phyloP scores from a whole-genome alignment of 1,139 yeast genomes.

The Pichia sp. region DNA sequence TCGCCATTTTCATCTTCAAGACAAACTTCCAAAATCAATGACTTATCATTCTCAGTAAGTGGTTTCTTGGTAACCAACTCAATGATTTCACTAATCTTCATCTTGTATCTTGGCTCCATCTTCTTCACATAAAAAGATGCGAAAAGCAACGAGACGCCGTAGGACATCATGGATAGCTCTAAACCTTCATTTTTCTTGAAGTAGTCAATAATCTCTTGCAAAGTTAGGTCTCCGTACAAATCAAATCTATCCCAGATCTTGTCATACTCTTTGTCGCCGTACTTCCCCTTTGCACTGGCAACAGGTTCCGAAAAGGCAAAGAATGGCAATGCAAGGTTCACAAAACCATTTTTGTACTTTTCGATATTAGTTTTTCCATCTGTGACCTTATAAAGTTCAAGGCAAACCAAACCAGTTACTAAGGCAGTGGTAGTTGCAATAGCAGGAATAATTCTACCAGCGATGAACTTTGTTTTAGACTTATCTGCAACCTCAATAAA shows the following conservation, averaged over 20 bases:
- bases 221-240: slow-evolving; percentile 70
- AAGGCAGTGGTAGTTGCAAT: slow-evolving; percentile 97
- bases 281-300: slow-evolving; percentile 74
- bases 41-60: slow-evolving; percentile 66
- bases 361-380: slow-evolving; percentile 72
- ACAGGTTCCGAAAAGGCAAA: slow-evolving; percentile 96
- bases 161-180: slow-evolving; percentile 85
- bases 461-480: slow-evolving; percentile 74
- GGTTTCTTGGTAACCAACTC: slow-evolving; percentile 82
- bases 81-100: slow-evolving; percentile 70
- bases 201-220: slow-evolving; percentile 68
- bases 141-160: slow-evolving; percentile 82
- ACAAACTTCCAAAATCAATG: slow-evolving; percentile 82
- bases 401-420: slow-evolving; percentile 90
- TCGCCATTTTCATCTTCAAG: slow-evolving; percentile 91
- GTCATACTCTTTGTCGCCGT: slow-evolving; percentile 77
- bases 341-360: slow-evolving; percentile 88
- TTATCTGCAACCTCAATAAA: slow-evolving; percentile 76
- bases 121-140: slow-evolving; percentile 95
- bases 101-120: slow-evolving; percentile 65
- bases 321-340: slow-evolving; percentile 92
- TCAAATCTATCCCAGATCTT: slow-evolving; percentile 95
- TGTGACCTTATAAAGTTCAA: slow-evolving; percentile 87
- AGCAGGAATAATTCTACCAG: slow-evolving; percentile 96
- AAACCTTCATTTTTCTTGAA: slow-evolving; percentile 80